Conservation (phyloP, 331 rosid genomes). For the Cucumis variabilis region DNA sequence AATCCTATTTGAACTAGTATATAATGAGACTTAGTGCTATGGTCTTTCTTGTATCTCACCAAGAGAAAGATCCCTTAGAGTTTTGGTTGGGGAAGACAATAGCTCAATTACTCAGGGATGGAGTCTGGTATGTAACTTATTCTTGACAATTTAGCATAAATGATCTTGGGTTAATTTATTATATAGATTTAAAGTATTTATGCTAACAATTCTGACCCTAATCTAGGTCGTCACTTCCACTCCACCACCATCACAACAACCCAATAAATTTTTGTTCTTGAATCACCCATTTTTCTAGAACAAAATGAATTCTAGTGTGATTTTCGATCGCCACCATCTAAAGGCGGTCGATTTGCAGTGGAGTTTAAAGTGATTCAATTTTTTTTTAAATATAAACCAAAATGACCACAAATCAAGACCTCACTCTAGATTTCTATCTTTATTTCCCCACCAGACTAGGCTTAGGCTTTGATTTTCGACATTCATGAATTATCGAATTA, state of each 20-base stretch:
- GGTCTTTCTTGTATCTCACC: no score
- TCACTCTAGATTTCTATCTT: constrained; percentile 54
- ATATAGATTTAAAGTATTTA: no score
- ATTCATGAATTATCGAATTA: neutral
- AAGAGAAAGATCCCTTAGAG: no score
- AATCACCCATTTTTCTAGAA: neutral
- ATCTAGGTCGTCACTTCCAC: neutral
- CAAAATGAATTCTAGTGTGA: neutral
- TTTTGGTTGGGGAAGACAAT: no score
- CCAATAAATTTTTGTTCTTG: constrained; percentile 6
- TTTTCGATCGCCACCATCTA: neutral
- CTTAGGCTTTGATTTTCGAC: neutral
- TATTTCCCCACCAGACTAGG: constrained; percentile 58
- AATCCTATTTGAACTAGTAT: no score
- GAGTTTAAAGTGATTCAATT: constrained; percentile 64
- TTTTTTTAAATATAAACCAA: constrained; percentile 33
- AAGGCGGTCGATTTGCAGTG: constrained; percentile 3
- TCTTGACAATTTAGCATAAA: no score
- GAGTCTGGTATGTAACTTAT: no score
- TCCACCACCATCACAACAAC: constrained; percentile 20
- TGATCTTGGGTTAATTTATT: no score
- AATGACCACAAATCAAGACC: constrained; percentile 30
- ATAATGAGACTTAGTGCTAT: no score
- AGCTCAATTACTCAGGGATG: no score
- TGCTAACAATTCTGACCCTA: neutral